Conservation (phyloP, 495 filamentous ascomycete species). For the Lasiosphaeris hirsuta region DNA sequence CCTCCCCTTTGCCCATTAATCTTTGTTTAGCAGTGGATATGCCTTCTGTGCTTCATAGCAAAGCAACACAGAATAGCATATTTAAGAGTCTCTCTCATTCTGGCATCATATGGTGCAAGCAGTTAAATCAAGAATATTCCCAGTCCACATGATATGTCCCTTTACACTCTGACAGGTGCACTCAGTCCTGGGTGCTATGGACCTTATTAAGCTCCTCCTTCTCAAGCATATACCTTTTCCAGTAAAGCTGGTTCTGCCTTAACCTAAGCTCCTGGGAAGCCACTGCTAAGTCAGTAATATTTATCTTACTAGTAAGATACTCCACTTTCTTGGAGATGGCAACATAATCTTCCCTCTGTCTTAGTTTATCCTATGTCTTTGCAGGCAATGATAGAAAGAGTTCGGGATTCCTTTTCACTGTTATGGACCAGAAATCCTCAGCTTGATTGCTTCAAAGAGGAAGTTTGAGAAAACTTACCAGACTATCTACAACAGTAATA, state of each 20-base stretch:
- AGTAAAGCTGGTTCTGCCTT: constrained; percentile 6
- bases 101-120: constrained; percentile 18
- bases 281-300: background rate
- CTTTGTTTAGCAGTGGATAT: background rate
- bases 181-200: constrained; percentile 12
- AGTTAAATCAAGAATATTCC: constrained; percentile 9
- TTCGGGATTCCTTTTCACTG: constrained; percentile 18
- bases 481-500: background rate
- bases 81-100: constrained; percentile 14
- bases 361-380: constrained; percentile 17
- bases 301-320: constrained; percentile 9
- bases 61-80: constrained; percentile 11
- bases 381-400: constrained; percentile 17
- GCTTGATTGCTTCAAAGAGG: background rate
- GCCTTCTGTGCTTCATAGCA: constrained; percentile 15
- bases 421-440: constrained; percentile 5
- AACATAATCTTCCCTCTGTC: constrained; percentile 16
- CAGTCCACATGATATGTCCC: constrained; percentile 9
- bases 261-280: constrained; percentile 1
- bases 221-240: constrained; percentile 14
- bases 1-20: constrained; percentile 14
- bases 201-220: constrained; percentile 16
- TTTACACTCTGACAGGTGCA: constrained; percentile 13
- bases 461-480: background rate
- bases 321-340: constrained; percentile 15